A percentile compares a stretch with the other conserved stretches of the same genome.
These are phyloP conservation scores for Dentipellis fragilis DNA, from an alignment of 768 basidiomycete species.

Conservation along the genomic window DNA sequence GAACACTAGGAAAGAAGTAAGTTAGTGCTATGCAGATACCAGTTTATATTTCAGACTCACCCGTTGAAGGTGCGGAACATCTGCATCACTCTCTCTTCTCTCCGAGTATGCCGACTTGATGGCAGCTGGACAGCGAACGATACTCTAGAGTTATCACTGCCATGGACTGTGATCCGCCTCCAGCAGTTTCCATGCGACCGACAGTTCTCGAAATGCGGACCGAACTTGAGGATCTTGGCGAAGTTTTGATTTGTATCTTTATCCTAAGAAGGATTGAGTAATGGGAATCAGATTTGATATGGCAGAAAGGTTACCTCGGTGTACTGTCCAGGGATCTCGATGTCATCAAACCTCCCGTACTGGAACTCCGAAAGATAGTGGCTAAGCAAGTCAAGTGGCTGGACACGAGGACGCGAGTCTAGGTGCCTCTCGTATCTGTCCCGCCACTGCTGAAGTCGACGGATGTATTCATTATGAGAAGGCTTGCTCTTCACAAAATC, in stretches of 20 bases:
- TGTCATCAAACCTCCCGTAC: conserved; percentile 93
- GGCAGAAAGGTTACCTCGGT: conserved; percentile 58
- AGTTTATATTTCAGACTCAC: conserved; percentile 30
- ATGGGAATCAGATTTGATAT: neutral
- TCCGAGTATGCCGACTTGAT: conserved; percentile 70
- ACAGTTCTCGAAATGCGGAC: conserved; percentile 82
- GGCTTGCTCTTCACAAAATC: conserved; percentile 80
- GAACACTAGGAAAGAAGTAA: conserved; percentile 43
- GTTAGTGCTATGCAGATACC: neutral
- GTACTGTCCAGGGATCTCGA: conserved; percentile 98
- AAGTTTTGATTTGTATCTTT: conserved; percentile 92
- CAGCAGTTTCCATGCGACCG: conserved; percentile 79
- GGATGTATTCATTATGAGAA: conserved; percentile 78
- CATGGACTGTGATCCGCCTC: conserved; percentile 85
- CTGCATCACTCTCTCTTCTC: conserved; percentile 90
- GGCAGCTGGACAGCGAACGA: conserved; percentile 90
- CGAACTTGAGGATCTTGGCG: conserved; percentile 83
- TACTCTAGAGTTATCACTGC: conserved; percentile 80
- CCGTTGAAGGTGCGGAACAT: conserved; percentile 91
- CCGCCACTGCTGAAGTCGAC: conserved; percentile 85
- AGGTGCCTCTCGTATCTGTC: conserved; percentile 80
- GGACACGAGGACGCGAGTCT: conserved; percentile 73
- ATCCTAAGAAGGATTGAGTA: conserved; percentile 44
- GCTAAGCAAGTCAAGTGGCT: conserved; percentile 77
- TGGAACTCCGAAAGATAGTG: conserved; percentile 98